Conservation (phyloP, 2,329 filamentous ascomycete genomes). For the Botryotinia calthae region DNA sequence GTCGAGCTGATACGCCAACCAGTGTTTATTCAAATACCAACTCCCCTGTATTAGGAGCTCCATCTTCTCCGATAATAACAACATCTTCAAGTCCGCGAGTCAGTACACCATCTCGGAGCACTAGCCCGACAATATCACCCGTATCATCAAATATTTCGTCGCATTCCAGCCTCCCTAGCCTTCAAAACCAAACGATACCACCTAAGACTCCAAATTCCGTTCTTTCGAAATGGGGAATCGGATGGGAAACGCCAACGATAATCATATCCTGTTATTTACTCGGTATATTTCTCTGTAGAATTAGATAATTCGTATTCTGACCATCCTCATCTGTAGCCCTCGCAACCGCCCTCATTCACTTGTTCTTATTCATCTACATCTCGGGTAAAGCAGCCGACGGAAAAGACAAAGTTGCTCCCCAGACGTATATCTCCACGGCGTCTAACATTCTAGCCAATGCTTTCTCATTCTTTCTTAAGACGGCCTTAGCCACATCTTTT, state of each 20-base stretch:
- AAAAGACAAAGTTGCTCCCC: conserved; percentile 24
- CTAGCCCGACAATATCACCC: conserved; percentile 6
- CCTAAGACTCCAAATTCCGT: conserved; percentile 22
- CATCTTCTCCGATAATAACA: not conserved
- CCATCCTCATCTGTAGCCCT: conserved; percentile 23
- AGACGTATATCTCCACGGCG: conserved; percentile 29
- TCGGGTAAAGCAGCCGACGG: conserved; percentile 30
- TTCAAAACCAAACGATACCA: not conserved
- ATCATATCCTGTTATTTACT: conserved; percentile 27
- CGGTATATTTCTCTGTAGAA: not conserved
- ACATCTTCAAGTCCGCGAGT: not conserved
- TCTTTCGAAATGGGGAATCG: conserved; percentile 29
- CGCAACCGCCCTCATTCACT: conserved; percentile 24
- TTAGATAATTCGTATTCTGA: not conserved
- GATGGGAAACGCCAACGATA: conserved; percentile 30
- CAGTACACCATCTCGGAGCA: not conserved
- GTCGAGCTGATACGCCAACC: not conserved
- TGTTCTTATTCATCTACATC: conserved; percentile 28
- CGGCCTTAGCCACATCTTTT: conserved; percentile 26
- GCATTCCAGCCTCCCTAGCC: not conserved
- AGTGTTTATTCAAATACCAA: not conserved
- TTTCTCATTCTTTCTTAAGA: conserved; percentile 27
- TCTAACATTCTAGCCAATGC: conserved; percentile 32
- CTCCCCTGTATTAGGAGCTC: not conserved
- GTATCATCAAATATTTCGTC: not conserved